A percentile compares a stretch with the other conserved stretches of the same genome.
Conservation (phyloP, 2,329 filamentous ascomycete species). For the Claviceps spartinae region DNA sequence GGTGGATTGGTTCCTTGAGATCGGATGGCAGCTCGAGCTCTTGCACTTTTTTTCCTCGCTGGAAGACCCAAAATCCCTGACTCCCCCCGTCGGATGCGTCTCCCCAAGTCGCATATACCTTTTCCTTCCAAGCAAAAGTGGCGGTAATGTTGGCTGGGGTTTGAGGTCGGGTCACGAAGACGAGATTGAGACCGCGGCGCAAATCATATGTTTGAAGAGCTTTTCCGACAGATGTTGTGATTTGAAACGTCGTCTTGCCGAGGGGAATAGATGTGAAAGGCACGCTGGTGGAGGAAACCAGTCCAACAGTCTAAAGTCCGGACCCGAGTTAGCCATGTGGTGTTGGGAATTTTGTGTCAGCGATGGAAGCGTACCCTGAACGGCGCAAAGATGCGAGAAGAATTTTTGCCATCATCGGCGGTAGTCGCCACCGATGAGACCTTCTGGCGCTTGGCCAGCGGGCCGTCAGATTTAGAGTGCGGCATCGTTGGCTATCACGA, state of each 20-base stretch:
- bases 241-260: constrained; percentile 91
- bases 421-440: constrained; percentile 28
- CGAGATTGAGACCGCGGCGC: constrained; percentile 73
- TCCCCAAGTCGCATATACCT: constrained; percentile 83
- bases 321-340: constrained; percentile 4
- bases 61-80: constrained; percentile 79
- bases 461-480: constrained; percentile 44
- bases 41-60: constrained; percentile 72
- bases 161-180: constrained; percentile 86
- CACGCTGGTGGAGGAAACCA: constrained; percentile 81
- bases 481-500: constrained; percentile 29
- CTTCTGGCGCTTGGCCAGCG: constrained; percentile 67
- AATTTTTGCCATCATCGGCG: constrained; percentile 27
- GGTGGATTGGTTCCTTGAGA: constrained; percentile 55
- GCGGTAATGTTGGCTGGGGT: constrained; percentile 79
- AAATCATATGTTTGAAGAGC: constrained; percentile 94
- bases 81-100: constrained; percentile 35
- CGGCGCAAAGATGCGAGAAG: constrained; percentile 80
- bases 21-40: constrained; percentile 57
- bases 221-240: constrained; percentile 85
- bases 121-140: constrained; percentile 74
- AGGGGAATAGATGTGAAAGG: constrained; percentile 82
- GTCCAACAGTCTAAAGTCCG: constrained; percentile 60
- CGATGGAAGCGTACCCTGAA: constrained; percentile 56
- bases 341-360: not conserved